These are phyloP conservation scores for Betula pendula DNA, from an alignment of 306 rosid genomes.

Conservation along the genomic window DNA sequence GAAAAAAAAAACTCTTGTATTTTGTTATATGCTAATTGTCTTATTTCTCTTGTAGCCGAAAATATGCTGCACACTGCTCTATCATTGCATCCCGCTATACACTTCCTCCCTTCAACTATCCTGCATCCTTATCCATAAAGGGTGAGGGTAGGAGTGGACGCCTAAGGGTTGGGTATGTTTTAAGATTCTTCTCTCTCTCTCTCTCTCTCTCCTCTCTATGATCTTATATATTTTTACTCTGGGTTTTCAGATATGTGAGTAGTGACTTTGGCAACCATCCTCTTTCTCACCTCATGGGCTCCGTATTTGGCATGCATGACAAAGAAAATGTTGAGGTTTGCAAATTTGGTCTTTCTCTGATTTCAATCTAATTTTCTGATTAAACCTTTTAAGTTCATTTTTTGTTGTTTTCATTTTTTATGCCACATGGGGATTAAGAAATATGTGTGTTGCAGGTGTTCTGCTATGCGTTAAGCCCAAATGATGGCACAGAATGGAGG, in stretches of 20 bases:
- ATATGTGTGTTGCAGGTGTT: constrained; percentile 55
- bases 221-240: background rate
- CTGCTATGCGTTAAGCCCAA: constrained; percentile 94
- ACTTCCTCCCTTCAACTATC: constrained; percentile 76
- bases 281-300: constrained; percentile 93
- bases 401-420: background rate
- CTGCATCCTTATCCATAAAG: constrained; percentile 62
- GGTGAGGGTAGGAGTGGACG: constrained; percentile 65
- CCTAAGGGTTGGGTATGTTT: constrained; percentile 84
- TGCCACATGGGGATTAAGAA: background rate
- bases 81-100: constrained; percentile 85
- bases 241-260: constrained; percentile 54
- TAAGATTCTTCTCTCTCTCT: background rate
- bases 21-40: background rate
- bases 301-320: constrained; percentile 93
- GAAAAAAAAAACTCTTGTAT: background rate
- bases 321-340: constrained; percentile 81
- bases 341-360: background rate
- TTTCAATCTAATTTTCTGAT: background rate
- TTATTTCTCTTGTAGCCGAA: constrained; percentile 52
- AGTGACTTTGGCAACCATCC: constrained; percentile 74
- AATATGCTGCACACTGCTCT: constrained; percentile 94
- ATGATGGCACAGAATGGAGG: constrained; percentile 96
- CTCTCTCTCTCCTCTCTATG: background rate
- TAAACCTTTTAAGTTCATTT: background rate